Base-by-base conservation (phyloP, 768 basidiomycete genomes). In the Pleurotus tuoliensis region DNA sequence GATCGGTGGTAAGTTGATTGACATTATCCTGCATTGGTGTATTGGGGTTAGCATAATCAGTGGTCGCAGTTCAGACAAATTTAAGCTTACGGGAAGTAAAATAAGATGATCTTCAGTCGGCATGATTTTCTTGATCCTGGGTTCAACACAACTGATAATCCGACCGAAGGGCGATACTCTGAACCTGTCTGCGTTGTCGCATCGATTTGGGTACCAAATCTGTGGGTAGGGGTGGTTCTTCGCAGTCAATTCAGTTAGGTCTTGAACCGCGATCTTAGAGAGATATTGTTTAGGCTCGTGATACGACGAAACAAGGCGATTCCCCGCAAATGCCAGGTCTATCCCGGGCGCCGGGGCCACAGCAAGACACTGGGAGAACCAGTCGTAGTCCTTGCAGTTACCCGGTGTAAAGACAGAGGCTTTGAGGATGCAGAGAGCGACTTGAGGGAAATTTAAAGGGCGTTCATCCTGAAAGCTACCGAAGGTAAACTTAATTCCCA, bases 101-200 rank as follows among this genome's bases (percentile, higher is more conserved):
- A 53, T 41, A 22, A 53, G 51, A 20, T 53, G 51, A 39, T 53
- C 51, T 24, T 53, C 51, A 5, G 51, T 53, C 6, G 51, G 51
- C 37, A 53, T 39, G 8, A 53, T 53, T 38, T 53, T 53, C 39
- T 53, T 53, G 16, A 39, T 53, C 7, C 24, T 25, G 12, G 51
- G 37, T 53, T 53, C 51, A 37, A 41, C 39, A 22, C 51, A 53
- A 11, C 22, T 12, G 15, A 53, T 41, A 38, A 41, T 40, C 4
- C 22, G 37, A 9, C 51, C 51, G n/a, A 40, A 11, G 22, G 51
- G 38, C 39, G 51, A 53, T 12, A 53, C 51, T 39, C 51, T 39
- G 39, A 41, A 53, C 39, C 11, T 41, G 16, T 53, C 51, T 40
- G 39, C 18, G 24, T 34, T 12, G n/a, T 41, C 38, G 22, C 41